These are phyloP conservation scores for Piromyces finnis DNA, from an alignment of 192 early-diverging fungal genomes.

Conservation along the genomic window DNA sequence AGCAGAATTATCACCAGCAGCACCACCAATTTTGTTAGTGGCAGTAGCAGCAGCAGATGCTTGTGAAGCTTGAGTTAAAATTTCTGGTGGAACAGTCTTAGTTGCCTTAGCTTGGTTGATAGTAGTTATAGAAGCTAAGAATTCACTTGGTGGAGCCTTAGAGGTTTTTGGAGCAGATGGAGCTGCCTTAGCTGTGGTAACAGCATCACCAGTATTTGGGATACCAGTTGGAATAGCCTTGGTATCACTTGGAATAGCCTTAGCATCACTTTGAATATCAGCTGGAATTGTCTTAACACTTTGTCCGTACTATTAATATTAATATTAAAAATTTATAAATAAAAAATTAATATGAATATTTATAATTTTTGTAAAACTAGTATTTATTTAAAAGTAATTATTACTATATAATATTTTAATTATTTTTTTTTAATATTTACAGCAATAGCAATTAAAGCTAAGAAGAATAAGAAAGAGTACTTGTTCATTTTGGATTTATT, in stretches of 20 bases:
- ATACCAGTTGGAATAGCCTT: too few species aligned
- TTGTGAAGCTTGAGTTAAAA: neutral
- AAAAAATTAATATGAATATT: too few species aligned
- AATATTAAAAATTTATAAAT: too few species aligned
- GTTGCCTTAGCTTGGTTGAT: neutral
- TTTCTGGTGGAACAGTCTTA: neutral
- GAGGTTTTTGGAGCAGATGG: neutral
- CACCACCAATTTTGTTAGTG: neutral
- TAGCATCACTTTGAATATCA: too few species aligned
- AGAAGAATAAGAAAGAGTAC: neutral
- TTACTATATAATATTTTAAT: too few species aligned
- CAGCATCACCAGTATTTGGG: too few species aligned
- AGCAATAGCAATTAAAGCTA: neutral
- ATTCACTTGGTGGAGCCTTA: neutral
- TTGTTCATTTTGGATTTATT: neutral
- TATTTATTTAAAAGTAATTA: too few species aligned
- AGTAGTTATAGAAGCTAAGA: neutral
- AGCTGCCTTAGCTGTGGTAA: too few species aligned
- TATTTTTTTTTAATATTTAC: neutral
- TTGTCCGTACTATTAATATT: too few species aligned
- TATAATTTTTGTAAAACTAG: too few species aligned
- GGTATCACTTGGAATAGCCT: too few species aligned
- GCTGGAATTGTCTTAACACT: too few species aligned
- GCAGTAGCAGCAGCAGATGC: neutral
- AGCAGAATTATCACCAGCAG: neutral